These are phyloP conservation scores for Rhodocollybia butyracea DNA, from an alignment of 768 basidiomycete genomes.

Conservation along the genomic window DNA sequence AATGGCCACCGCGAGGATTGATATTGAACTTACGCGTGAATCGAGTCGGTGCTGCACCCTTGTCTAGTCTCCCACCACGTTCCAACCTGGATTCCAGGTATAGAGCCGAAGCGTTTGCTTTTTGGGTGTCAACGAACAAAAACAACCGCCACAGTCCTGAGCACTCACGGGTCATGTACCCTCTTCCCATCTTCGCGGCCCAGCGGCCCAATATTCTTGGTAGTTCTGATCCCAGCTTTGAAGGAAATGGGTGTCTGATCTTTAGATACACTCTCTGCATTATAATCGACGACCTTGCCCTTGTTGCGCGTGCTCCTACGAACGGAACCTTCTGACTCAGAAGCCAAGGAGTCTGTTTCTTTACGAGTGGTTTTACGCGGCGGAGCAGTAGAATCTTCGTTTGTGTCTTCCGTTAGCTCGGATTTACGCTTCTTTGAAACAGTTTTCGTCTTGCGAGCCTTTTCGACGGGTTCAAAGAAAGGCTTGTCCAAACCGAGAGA, in stretches of 20 bases:
- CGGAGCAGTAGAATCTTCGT: constrained; percentile 16
- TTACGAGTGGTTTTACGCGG: constrained; percentile 24
- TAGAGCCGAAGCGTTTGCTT: constrained; percentile 77
- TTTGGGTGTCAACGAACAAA: not conserved
- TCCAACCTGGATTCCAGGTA: constrained; percentile 77
- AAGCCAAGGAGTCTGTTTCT: constrained; percentile 13
- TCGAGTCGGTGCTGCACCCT: constrained; percentile 69
- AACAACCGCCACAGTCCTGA: not conserved
- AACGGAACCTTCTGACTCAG: constrained; percentile 16
- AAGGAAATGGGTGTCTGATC: constrained; percentile 36
- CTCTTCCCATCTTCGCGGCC: constrained; percentile 35
- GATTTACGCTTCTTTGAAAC: constrained; percentile 41
- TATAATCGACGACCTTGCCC: constrained; percentile 57
- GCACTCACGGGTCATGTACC: constrained; percentile 50
- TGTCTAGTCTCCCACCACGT: constrained; percentile 79
- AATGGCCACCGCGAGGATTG: not conserved
- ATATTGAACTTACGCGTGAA: constrained; percentile 87
- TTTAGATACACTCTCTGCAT: constrained; percentile 34
- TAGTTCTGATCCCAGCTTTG: constrained; percentile 30
- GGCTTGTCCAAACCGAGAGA: constrained; percentile 45
- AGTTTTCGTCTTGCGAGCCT: constrained; percentile 22
- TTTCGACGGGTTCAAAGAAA: constrained; percentile 45
- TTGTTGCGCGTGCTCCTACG: constrained; percentile 70
- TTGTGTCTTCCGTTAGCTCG: constrained; percentile 16
- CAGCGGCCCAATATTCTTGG: constrained; percentile 32